Evolutionary conservation across 345 rosid species (phyloP).

Genomic region (Eucalyptus sp.): DNA sequence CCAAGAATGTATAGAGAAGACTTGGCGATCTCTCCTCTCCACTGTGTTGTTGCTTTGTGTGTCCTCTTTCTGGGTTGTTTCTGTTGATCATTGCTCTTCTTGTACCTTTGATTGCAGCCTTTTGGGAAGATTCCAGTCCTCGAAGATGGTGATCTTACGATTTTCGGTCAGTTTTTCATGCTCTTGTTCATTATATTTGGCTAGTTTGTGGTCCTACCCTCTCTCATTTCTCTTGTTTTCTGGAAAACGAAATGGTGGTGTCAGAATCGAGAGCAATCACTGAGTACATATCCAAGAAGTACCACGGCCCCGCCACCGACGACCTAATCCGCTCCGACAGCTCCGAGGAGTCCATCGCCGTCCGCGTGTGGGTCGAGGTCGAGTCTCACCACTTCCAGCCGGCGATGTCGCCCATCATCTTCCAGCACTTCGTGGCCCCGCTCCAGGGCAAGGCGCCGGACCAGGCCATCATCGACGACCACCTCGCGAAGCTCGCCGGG

Average conservation of each 20-base stretch:
- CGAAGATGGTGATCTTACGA: slow-evolving; percentile 67
- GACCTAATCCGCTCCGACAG: slow-evolving; percentile 37
- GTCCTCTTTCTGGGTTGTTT: neutral
- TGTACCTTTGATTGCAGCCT: slow-evolving; percentile 34
- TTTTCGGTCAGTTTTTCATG: slow-evolving; percentile 36
- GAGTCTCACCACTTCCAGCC: slow-evolving; percentile 67
- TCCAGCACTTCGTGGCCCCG: slow-evolving; percentile 41
- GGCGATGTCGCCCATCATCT: slow-evolving; percentile 30
- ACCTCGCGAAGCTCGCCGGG: slow-evolving; percentile 39
- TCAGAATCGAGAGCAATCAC: slow-evolving; percentile 80
- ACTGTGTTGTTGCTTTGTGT: neutral
- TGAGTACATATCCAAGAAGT: slow-evolving; percentile 46
- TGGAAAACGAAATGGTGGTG: neutral
- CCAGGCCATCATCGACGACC: slow-evolving; percentile 30
- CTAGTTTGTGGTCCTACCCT: neutral
- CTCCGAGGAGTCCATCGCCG: slow-evolving; percentile 40
- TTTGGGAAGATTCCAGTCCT: slow-evolving; percentile 78
- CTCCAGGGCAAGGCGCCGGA: slow-evolving; percentile 35
- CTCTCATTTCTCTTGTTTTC: neutral
- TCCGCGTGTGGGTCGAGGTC: slow-evolving; percentile 62
- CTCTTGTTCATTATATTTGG: neutral
- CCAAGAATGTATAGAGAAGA: slow-evolving; percentile 36
- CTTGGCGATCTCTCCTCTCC: neutral
- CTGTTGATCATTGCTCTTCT: neutral
- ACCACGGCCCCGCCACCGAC: slow-evolving; percentile 40